These are phyloP conservation scores for Pseudocercospora pini-densiflorae DNA, from an alignment of 2,329 filamentous ascomycete genomes.

Conservation along the genomic window DNA sequence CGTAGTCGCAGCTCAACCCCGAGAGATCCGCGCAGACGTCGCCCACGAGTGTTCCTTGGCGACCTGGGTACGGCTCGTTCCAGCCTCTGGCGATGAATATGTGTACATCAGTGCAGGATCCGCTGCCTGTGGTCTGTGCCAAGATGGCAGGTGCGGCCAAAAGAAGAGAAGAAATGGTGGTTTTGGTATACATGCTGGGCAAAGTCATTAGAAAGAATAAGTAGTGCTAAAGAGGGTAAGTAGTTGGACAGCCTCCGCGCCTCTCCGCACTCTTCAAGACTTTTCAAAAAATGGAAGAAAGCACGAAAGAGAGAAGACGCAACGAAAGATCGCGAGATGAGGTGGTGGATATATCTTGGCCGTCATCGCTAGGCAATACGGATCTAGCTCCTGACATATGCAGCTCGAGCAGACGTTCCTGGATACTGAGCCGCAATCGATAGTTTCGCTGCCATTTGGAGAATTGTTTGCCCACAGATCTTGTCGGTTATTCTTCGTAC, in stretches of 20 bases:
- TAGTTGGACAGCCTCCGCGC: not conserved
- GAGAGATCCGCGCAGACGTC: constrained; percentile 29
- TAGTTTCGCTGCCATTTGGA: not conserved
- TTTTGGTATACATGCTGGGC: constrained; percentile 4
- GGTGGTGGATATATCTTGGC: not conserved
- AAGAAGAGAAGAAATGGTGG: constrained; percentile 19
- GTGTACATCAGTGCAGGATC: constrained; percentile 30
- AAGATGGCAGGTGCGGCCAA: constrained; percentile 20
- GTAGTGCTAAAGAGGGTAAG: not conserved
- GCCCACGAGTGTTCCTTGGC: constrained; percentile 27
- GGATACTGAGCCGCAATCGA: not conserved
- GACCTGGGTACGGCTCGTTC: constrained; percentile 30
- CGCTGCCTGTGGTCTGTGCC: constrained; percentile 22
- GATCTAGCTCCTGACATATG: not conserved
- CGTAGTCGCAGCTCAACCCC: constrained; percentile 28
- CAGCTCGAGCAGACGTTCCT: not conserved
- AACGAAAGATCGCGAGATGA: not conserved
- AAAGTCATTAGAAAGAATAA: not conserved
- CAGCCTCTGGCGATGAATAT: constrained; percentile 32
- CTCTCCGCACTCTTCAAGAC: not conserved
- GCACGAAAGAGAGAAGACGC: not conserved
- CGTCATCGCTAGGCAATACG: not conserved
- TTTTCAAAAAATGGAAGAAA: not conserved
- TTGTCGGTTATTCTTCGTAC: not conserved
- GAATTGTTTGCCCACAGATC: not conserved